Evolutionary conservation across 1,284 basidiomycete species (phyloP), one percentile per base, ranked within the genome.

Genomic region (Moniliophthora roreri): DNA sequence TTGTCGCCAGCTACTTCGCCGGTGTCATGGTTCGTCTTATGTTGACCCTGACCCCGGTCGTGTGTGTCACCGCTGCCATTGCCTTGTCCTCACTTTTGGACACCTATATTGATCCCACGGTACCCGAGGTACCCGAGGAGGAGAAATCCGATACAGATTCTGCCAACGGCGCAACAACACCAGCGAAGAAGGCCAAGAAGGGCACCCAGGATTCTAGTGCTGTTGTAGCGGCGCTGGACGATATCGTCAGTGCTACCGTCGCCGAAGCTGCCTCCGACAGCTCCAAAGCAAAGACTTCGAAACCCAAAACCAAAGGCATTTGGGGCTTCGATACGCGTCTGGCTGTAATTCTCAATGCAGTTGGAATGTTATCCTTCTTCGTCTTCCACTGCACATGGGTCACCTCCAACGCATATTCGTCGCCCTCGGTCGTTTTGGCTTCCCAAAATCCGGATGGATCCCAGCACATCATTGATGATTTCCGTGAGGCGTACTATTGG

Each of bases 401-500:
- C 45, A 99, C 97, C 0, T 88, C 94, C 24, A 85, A 79, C 56
- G 95, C 97, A 0, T 99, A 99, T 75, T 99, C 97, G 5, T 98
- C 95, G 1, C 97, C 97, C 0, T 98, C 95, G 23, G 96, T 99
- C 57, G 97, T 99, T 1, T 79, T 99, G 48, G 86, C 95, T 0
- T 93, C 91, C 11, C 74, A 78, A 6, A 87, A 84, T 59, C 77
- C 80, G 0, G 95, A 99, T 65, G 97, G 97, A 18, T 88, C 83
- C 53, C 89, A 93, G 66, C 87, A 95, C 69, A 94, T 99, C 65
- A 99, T 99, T 66, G 97, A 99, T 70, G 97, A 99, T 72, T 99
- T 98, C 86, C 84, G 97, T 56, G 97, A 99, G 76, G 97, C 97
- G n/a, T 99, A 99, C 70, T 98, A 99, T 72, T 99, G 97, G 97